Percentiles rank a stretch among this genome's conserved stretches.
phyloP scores from a whole-genome alignment of 169 alveolate genomes.

The Perkinsus chesapeaki region DNA sequence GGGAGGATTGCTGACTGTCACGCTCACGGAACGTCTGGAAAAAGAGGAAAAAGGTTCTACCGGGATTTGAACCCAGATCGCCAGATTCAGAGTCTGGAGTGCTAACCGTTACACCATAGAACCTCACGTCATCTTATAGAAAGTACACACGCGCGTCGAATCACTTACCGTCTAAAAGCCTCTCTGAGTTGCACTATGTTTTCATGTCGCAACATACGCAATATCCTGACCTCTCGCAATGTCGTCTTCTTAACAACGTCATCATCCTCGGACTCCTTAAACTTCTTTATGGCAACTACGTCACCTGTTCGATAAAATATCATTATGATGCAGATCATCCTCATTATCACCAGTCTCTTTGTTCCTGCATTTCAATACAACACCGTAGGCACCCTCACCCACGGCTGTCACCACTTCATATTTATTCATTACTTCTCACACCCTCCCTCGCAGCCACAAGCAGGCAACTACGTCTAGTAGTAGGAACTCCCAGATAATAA shows the following conservation, averaged over 20 bases:
- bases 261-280: slow-evolving; percentile 78
- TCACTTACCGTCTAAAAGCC: slow-evolving; percentile 59
- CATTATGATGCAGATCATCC: background rate
- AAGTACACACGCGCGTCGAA: background rate
- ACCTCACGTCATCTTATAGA: background rate
- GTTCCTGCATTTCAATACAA: slow-evolving; percentile 81
- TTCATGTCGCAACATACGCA: slow-evolving; percentile 69
- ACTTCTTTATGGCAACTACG: slow-evolving; percentile 83
- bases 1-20: too few relatives aligned
- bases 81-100: too few relatives aligned
- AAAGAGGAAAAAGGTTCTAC: background rate
- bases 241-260: slow-evolving; percentile 71
- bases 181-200: slow-evolving; percentile 79
- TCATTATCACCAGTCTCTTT: slow-evolving; percentile 55
- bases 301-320: slow-evolving; percentile 18
- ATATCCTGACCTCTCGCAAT: slow-evolving; percentile 79
- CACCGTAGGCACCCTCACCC: slow-evolving; percentile 91
- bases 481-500: too few relatives aligned
- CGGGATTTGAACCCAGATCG: slow-evolving; percentile 5
- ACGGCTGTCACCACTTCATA: slow-evolving; percentile 51
- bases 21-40: too few relatives aligned
- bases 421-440: slow-evolving; percentile 31
- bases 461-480: background rate
- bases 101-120: slow-evolving; percentile 4
- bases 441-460: background rate